Conservation (phyloP, 305 asterid genomes). For the Striga hermonthica region DNA sequence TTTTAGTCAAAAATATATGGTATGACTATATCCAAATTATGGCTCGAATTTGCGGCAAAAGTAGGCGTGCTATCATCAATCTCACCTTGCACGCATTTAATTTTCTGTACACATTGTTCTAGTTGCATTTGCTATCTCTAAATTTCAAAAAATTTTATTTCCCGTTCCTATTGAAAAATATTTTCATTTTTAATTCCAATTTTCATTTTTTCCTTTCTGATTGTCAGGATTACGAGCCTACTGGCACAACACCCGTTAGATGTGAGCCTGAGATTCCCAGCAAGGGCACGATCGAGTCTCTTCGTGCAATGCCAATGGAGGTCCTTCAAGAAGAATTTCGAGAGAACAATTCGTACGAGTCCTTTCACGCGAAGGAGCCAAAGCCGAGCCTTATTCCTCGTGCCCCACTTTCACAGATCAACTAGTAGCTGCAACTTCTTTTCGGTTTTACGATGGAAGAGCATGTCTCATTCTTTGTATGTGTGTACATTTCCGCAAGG, state of each 20-base stretch:
- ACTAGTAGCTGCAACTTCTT: conserved; percentile 35
- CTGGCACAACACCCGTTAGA: conserved; percentile 43
- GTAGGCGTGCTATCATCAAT: not conserved
- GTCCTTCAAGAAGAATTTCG: conserved; percentile 68
- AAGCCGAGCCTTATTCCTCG: conserved; percentile 56
- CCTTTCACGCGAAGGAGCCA: conserved; percentile 46
- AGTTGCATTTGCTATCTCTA: too few relatives aligned
- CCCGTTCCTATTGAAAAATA: too few relatives aligned
- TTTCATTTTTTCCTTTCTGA: not conserved
- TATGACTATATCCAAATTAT: conserved; percentile 13
- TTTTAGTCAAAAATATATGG: conserved; percentile 43
- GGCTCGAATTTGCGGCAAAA: not conserved
- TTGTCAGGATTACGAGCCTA: conserved; percentile 48
- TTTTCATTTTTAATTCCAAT: not conserved
- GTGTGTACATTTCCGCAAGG: conserved; percentile 35
- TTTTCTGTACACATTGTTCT: too few relatives aligned
- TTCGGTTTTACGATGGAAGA: not conserved
- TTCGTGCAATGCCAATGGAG: conserved; percentile 74
- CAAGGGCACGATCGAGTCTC: conserved; percentile 65
- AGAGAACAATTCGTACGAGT: conserved; percentile 55
- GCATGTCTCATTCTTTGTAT: conserved; percentile 27
- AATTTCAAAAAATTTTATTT: too few relatives aligned
- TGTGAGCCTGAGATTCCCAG: conserved; percentile 61
- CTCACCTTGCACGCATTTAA: too few relatives aligned
- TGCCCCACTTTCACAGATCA: conserved; percentile 66